A percentile compares a stretch with the other conserved stretches of the same genome.
Conservation (phyloP, 495 filamentous ascomycete genomes). For the Aspergillus hancockii region DNA sequence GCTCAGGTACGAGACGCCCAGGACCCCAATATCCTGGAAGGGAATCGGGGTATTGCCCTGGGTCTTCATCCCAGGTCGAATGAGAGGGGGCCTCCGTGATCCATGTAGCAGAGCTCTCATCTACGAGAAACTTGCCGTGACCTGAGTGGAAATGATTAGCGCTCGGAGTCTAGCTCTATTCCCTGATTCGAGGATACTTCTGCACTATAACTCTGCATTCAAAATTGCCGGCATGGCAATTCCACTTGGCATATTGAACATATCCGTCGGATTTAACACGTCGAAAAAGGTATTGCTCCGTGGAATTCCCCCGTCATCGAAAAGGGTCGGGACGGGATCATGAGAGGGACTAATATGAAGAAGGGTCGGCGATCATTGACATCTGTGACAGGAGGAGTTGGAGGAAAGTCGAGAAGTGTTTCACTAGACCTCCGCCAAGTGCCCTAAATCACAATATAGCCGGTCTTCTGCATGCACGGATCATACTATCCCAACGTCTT, state of each 20-base stretch:
- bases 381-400: slow-evolving; percentile 12
- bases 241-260: not conserved
- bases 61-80: not conserved
- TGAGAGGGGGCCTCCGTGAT: slow-evolving; percentile 8
- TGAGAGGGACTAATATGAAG: not conserved
- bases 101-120: slow-evolving; percentile 10
- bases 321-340: not conserved
- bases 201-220: not conserved
- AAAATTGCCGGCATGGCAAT: slow-evolving; percentile 1
- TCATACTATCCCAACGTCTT: not conserved
- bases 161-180: not conserved
- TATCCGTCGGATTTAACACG: not conserved
- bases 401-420: slow-evolving; percentile 8
- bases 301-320: not conserved
- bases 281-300: not conserved
- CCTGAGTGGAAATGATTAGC: slow-evolving; percentile 26
- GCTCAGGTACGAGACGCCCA: not conserved
- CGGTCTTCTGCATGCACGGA: not conserved
- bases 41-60: slow-evolving; percentile 5
- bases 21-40: slow-evolving; percentile 3
- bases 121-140: slow-evolving; percentile 17
- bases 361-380: slow-evolving; percentile 3
- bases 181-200: slow-evolving; percentile 20
- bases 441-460: slow-evolving; percentile 3
- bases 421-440: slow-evolving; percentile 7